Conservation (phyloP, 345 rosid genomes). For the Citrus mangshanensis region DNA sequence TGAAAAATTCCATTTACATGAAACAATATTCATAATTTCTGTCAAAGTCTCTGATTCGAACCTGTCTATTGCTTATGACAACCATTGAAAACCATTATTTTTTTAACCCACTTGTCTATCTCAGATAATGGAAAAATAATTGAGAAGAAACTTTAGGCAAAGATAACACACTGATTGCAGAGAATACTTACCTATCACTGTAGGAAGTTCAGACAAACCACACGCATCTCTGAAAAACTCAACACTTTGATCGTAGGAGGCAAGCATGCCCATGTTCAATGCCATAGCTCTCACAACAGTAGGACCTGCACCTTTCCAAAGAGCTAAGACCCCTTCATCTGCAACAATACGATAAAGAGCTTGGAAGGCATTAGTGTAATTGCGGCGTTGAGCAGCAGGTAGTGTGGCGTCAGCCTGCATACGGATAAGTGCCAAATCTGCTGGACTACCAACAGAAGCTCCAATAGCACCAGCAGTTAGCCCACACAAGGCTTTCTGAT, state of each 20-base stretch:
- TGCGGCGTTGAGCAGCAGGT: slow-evolving; percentile 87
- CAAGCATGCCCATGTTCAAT: slow-evolving; percentile 99
- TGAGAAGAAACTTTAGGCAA: not conserved
- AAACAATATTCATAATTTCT: not conserved
- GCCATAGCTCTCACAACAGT: slow-evolving; percentile 99
- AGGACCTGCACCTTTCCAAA: slow-evolving; percentile 99
- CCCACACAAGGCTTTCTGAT: slow-evolving; percentile 97
- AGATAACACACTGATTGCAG: too few species aligned
- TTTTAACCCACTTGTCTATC: not conserved
- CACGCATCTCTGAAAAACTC: slow-evolving; percentile 80
- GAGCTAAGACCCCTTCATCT: slow-evolving; percentile 94
- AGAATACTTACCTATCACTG: slow-evolving; percentile 46
- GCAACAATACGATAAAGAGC: slow-evolving; percentile 79
- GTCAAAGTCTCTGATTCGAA: not conserved
- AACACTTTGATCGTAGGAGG: slow-evolving; percentile 95
- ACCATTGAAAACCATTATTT: not conserved
- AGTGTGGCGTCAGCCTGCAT: slow-evolving; percentile 98
- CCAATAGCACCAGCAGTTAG: slow-evolving; percentile 99
- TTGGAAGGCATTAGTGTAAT: slow-evolving; percentile 91
- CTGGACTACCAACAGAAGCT: slow-evolving; percentile 86
- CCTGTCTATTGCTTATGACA: not conserved
- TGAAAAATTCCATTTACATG: not conserved
- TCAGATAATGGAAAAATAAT: not conserved
- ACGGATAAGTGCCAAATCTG: slow-evolving; percentile 95
- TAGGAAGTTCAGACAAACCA: slow-evolving; percentile 73